A percentile compares a stretch with the other conserved stretches of the same genome.
phyloP scores from a whole-genome alignment of 306 rosid species.

The Trifolium pratense region DNA sequence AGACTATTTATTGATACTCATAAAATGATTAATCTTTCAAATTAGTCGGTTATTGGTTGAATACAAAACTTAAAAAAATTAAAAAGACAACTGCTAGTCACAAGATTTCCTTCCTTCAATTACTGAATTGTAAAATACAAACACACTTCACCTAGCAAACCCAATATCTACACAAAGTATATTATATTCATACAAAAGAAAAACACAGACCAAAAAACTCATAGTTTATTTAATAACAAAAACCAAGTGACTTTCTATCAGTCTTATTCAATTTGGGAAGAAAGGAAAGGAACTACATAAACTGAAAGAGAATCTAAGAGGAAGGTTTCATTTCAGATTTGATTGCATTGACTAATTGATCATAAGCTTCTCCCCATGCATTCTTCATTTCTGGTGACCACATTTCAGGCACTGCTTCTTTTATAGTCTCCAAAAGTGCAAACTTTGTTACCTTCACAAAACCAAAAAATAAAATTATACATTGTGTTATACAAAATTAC shows the following conservation, averaged over 20 bases:
- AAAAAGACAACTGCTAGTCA: background rate
- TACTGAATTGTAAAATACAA: background rate
- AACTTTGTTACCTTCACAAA: slow-evolving; percentile 61
- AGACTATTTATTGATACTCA: no score
- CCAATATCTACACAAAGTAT: background rate
- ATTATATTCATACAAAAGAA: background rate
- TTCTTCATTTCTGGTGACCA: slow-evolving; percentile 77
- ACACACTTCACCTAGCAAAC: background rate
- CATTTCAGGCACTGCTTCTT: slow-evolving; percentile 75
- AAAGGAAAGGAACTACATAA: background rate
- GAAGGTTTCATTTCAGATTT: slow-evolving; percentile 77
- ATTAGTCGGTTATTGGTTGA: no score
- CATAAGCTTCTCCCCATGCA: slow-evolving; percentile 91
- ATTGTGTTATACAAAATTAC: background rate
- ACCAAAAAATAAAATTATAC: background rate
- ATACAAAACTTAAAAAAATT: no score
- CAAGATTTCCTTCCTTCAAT: background rate
- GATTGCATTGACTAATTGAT: slow-evolving; percentile 74
- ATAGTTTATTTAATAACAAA: background rate
- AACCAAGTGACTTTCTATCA: background rate
- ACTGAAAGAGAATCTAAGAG: slow-evolving; percentile 27
- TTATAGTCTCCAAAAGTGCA: slow-evolving; percentile 76
- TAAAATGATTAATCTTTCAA: no score
- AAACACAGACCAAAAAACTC: background rate
- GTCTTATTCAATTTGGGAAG: slow-evolving; percentile 23